A percentile compares a stretch with the other conserved stretches of the same genome.
Conservation (phyloP, 1,284 basidiomycete genomes). For the Ustilago esculenta region DNA sequence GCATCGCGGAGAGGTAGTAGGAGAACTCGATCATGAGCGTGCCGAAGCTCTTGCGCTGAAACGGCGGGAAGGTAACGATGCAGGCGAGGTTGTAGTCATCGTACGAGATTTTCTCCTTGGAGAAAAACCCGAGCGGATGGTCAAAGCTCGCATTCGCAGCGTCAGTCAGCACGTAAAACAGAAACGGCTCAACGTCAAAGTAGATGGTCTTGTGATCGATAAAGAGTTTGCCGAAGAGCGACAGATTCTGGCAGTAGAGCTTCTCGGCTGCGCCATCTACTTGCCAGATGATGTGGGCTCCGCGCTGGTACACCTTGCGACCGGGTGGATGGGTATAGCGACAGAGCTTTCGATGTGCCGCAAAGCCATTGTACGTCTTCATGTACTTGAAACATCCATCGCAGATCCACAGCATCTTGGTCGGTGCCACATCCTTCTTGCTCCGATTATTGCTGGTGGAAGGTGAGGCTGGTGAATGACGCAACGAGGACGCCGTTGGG, state of each 20-base stretch:
- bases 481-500: neutral
- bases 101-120: constrained; percentile 94
- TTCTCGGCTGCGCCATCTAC: constrained; percentile 83
- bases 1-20: constrained; percentile 85
- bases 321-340: constrained; percentile 82
- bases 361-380: constrained; percentile 65
- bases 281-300: constrained; percentile 92
- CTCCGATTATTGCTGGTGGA: neutral
- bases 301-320: constrained; percentile 86
- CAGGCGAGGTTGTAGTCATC: constrained; percentile 98
- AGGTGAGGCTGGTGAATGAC: constrained; percentile 13
- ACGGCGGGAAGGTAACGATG: constrained; percentile 94
- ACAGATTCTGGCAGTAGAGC: constrained; percentile 95
- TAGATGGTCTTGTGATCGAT: constrained; percentile 98
- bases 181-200: constrained; percentile 78
- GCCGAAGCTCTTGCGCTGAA: constrained; percentile 87
- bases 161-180: constrained; percentile 93
- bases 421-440: constrained; percentile 20
- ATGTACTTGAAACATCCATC: constrained; percentile 97
- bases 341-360: constrained; percentile 74
- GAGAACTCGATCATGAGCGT: constrained; percentile 98
- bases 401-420: constrained; percentile 74
- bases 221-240: constrained; percentile 97
- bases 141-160: constrained; percentile 77
- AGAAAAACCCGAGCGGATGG: constrained; percentile 92